Percentiles rank a stretch among this genome's conserved stretches.
Conservation (phyloP, 2,329 filamentous ascomycete species). For the Diplodia mutila region DNA sequence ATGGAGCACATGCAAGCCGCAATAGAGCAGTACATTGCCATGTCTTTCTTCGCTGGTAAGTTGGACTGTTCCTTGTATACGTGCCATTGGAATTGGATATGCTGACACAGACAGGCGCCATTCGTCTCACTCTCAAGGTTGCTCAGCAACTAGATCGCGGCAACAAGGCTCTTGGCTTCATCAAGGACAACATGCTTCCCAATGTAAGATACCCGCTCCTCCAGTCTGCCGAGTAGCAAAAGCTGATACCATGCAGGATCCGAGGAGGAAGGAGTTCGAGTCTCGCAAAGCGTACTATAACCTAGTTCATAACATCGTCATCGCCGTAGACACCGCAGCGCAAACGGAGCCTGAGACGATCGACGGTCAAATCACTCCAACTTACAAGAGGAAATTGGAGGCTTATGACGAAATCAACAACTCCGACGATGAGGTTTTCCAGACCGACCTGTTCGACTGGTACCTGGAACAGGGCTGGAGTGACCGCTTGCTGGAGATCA, state of each 20-base stretch:
- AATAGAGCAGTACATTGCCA: constrained; percentile 74
- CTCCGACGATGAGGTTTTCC: constrained; percentile 90
- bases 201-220: constrained; percentile 6
- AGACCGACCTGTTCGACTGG: constrained; percentile 97
- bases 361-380: constrained; percentile 76
- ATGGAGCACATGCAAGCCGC: constrained; percentile 79
- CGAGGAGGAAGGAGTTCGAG: constrained; percentile 68
- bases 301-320: constrained; percentile 81
- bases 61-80: constrained; percentile 17
- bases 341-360: constrained; percentile 70
- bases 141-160: constrained; percentile 85
- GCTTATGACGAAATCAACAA: constrained; percentile 88
- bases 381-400: constrained; percentile 79
- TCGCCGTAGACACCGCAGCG: constrained; percentile 73
- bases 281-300: constrained; percentile 80
- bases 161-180: constrained; percentile 81
- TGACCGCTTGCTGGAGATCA: constrained; percentile 81
- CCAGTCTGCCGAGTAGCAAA: no score
- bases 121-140: constrained; percentile 81
- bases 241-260: constrained; percentile 57
- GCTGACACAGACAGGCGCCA: constrained; percentile 60
- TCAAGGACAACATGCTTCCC: constrained; percentile 77
- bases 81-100: constrained; percentile 3
- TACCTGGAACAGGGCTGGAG: constrained; percentile 85
- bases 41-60: constrained; percentile 81